Evolutionary conservation across 805 yeast species (phyloP).

Genomic region (Alloascoidea africana): DNA sequence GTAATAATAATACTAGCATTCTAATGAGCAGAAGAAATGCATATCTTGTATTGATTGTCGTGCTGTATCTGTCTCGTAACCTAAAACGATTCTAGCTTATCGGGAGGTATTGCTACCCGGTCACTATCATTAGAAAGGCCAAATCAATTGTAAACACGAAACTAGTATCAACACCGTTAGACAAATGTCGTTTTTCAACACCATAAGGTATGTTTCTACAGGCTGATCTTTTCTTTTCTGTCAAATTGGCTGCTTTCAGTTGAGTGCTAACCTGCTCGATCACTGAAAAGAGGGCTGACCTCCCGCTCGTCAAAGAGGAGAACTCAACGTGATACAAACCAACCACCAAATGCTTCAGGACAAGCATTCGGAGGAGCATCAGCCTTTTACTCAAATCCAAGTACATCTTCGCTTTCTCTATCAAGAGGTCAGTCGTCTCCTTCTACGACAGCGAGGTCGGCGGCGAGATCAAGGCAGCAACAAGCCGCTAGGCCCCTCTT

Average conservation of each 20-base stretch:
- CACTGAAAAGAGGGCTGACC: conserved; percentile 30
- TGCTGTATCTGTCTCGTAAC: background rate
- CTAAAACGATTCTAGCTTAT: no score
- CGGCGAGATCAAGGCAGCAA: conserved; percentile 5
- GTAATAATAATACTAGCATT: no score
- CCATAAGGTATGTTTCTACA: conserved; percentile 13
- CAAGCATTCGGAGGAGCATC: conserved; percentile 7
- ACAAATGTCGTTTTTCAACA: conserved; percentile 25
- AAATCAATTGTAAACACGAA: no score
- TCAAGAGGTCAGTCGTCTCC: conserved; percentile 9
- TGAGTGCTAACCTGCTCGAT: conserved; percentile 21
- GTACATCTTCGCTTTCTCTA: conserved; percentile 9
- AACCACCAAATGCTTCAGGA: conserved; percentile 11
- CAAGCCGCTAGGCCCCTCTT: conserved; percentile 47
- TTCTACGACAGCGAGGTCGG: conserved; percentile 8
- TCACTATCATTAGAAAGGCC: no score
- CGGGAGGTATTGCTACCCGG: no score
- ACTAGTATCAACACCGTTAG: no score
- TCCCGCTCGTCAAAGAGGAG: conserved; percentile 29
- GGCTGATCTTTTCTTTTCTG: conserved; percentile 3
- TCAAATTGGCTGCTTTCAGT: conserved; percentile 28
- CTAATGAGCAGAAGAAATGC: no score
- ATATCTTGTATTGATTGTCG: no score
- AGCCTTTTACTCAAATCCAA: conserved; percentile 5
- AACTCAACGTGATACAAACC: conserved; percentile 13